Base-by-base conservation (phyloP, 805 yeast species). In the Kazachstania bromeliacearum region DNA sequence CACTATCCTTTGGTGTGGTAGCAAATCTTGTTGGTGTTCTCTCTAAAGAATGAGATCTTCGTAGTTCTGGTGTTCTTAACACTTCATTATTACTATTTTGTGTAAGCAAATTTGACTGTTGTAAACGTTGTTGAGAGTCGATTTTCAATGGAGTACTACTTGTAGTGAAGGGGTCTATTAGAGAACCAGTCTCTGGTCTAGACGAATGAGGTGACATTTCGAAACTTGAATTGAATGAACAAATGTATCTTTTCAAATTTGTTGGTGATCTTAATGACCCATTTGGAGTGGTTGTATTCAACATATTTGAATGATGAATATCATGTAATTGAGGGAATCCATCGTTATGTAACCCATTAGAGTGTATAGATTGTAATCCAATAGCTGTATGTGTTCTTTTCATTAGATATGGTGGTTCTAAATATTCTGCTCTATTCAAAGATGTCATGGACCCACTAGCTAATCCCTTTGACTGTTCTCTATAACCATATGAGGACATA, bases 211-310 rank as follows among this genome's bases (percentile, higher is more conserved):
- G 62, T 8, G 62, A 57, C 18, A 44, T 36, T 32, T 52, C 60
- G 31, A 57, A 57, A 34, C 52, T 55, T 8, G 62, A 54, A 36
- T 57, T 57, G 41, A 57, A 57, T 7, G 62, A 57, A 27, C 58
- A 53, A 4, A 56, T 46, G 32, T 56, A 57, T 33, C 48, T 52
- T 32, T 53, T 54, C 18, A 43, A 43, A 35, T 50, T 46, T 22
- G 38, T 46, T 6, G 55, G 53, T 2, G 59, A 55, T 24, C 39
- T 38, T 19, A 32, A 21, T 25, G 21, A 13, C 4, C 20, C 28
- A 14, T 24, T 21, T 10, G 18, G 27, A 22, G 8, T 31, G 15
- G 21, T 31, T 21, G 34, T 8, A 14, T 22, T 31, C 5, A 24
- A 22, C 34, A 31, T 31, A 5, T 20, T 17, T 25, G 26, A 28